Conservation (phyloP, 2,329 filamentous ascomycete genomes). For the Alternaria viburni region DNA sequence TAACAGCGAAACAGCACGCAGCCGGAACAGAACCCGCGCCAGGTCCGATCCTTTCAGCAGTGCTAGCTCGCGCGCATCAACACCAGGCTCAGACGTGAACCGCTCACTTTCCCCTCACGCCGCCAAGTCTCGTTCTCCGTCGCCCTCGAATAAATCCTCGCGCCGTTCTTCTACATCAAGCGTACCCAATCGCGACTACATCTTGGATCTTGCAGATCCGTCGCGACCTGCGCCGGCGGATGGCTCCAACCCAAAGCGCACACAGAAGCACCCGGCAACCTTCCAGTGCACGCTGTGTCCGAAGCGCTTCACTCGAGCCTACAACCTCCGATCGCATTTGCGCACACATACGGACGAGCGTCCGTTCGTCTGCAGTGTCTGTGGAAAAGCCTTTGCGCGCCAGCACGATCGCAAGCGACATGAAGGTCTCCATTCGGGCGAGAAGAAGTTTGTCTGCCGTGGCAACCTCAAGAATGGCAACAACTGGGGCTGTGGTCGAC, state of each 20-base stretch:
- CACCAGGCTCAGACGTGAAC: slow-evolving; percentile 46
- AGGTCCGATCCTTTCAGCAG: slow-evolving; percentile 67
- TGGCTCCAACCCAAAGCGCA: slow-evolving; percentile 69
- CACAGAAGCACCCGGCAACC: slow-evolving; percentile 96
- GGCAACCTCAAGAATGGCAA: slow-evolving; percentile 83
- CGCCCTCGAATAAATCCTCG: slow-evolving; percentile 55
- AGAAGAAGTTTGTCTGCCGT: slow-evolving; percentile 98
- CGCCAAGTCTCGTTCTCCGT: slow-evolving; percentile 55
- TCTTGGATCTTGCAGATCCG: slow-evolving; percentile 89
- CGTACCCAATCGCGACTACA: slow-evolving; percentile 71
- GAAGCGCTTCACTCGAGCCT: slow-evolving; percentile 94
- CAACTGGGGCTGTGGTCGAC: slow-evolving; percentile 89
- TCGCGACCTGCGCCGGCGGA: slow-evolving; percentile 69
- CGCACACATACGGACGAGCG: slow-evolving; percentile 97
- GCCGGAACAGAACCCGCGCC: slow-evolving; percentile 61
- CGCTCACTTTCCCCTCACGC: slow-evolving; percentile 53
- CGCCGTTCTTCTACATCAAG: slow-evolving; percentile 60
- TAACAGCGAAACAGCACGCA: slow-evolving; percentile 53
- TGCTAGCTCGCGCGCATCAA: slow-evolving; percentile 53
- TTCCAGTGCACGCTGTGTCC: slow-evolving; percentile 95
- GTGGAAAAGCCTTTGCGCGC: slow-evolving; percentile 94
- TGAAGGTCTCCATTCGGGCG: slow-evolving; percentile 92
- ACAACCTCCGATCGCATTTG: slow-evolving; percentile 93
- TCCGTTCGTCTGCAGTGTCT: slow-evolving; percentile 96
- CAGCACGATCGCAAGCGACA: slow-evolving; percentile 98